Evolutionary conservation across 345 rosid species (phyloP).

Genomic region (Populus davidiana): DNA sequence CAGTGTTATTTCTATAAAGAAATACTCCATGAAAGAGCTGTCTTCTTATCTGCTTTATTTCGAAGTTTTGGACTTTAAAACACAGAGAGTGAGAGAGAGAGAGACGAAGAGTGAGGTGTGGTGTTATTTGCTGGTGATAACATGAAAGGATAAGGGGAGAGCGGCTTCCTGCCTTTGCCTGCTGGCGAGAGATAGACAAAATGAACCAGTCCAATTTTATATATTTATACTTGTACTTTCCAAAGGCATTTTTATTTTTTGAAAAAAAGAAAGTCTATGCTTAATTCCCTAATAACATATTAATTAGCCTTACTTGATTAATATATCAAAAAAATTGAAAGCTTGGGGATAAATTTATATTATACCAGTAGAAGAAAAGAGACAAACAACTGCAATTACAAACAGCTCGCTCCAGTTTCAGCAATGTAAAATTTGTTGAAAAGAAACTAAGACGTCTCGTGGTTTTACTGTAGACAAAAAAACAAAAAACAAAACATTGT

Average conservation of each 20-base stretch:
- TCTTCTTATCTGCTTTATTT: not conserved
- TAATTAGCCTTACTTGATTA: too few relatives aligned
- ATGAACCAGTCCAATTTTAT: not conserved
- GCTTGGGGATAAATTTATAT: not conserved
- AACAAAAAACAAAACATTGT: too few relatives aligned
- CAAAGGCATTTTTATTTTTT: not conserved
- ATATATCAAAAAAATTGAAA: too few relatives aligned
- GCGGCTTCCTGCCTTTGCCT: slow-evolving; percentile 4
- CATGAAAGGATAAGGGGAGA: slow-evolving; percentile 15
- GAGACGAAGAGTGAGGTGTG: not conserved
- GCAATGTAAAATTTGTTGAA: too few relatives aligned
- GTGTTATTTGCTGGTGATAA: slow-evolving; percentile 5
- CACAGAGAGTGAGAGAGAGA: too few relatives aligned
- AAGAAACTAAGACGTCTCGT: too few relatives aligned
- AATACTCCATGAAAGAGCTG: not conserved
- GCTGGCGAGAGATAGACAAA: slow-evolving; percentile 3
- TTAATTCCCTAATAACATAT: not conserved
- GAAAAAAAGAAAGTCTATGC: too few relatives aligned
- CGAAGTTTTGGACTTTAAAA: not conserved
- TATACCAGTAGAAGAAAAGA: too few relatives aligned
- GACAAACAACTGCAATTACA: too few relatives aligned
- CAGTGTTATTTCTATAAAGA: not conserved
- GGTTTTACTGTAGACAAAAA: too few relatives aligned
- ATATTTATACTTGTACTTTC: not conserved
- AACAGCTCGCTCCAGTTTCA: too few relatives aligned